These are phyloP conservation scores for Xylaria sp. DNA, from an alignment of 2,329 filamentous ascomycete species.

Conservation along the genomic window DNA sequence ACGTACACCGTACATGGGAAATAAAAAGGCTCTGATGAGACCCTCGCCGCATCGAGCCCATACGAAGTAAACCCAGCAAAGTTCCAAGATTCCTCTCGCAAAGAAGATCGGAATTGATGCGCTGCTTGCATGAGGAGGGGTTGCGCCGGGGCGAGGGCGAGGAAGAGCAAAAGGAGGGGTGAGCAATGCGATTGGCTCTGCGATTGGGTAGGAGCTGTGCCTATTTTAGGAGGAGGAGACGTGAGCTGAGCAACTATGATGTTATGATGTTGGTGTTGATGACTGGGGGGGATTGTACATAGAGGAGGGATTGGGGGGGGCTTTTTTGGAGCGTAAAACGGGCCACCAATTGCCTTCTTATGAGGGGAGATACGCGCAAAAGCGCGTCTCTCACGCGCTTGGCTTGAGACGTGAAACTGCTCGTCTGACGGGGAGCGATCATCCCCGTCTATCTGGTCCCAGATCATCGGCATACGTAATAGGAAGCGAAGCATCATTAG, in stretches of 20 bases:
- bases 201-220: constrained; percentile 26
- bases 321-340: constrained; percentile 14
- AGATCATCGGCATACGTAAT: constrained; percentile 25
- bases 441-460: constrained; percentile 29
- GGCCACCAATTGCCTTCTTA: constrained; percentile 27
- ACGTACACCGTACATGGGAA: neutral
- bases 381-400: constrained; percentile 26
- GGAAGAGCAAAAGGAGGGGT: constrained; percentile 15
- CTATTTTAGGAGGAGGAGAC: constrained; percentile 37
- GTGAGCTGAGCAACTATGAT: constrained; percentile 34
- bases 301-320: constrained; percentile 18
- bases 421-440: constrained; percentile 36
- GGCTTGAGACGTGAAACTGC: constrained; percentile 32
- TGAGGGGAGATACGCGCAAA: constrained; percentile 15
- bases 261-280: constrained; percentile 27
- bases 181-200: constrained; percentile 20
- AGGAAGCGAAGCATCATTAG: neutral
- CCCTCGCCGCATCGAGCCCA: constrained; percentile 17
- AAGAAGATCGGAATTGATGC: constrained; percentile 17
- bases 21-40: constrained; percentile 20
- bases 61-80: constrained; percentile 19
- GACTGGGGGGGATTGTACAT: constrained; percentile 8
- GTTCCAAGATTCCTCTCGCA: constrained; percentile 5
- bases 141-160: constrained; percentile 21
- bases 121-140: constrained; percentile 21